Evolutionary conservation across 2,329 filamentous ascomycete species (phyloP).

Genomic region (Sporothrix brunneoviolacea): DNA sequence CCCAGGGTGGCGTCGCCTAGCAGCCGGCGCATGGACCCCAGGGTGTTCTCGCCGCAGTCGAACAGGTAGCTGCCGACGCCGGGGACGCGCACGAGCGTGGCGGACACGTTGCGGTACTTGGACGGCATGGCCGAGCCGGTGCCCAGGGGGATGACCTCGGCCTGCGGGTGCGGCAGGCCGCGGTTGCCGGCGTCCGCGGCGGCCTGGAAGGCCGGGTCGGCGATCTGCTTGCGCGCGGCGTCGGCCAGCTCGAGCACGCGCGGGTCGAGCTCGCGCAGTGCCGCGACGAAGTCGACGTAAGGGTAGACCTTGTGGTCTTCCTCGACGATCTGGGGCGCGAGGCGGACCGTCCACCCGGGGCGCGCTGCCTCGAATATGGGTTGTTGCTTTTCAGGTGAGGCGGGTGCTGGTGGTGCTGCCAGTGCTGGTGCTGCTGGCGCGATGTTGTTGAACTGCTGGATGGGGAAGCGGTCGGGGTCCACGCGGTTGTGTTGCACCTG

Average conservation of each 20-base stretch:
- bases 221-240: slow-evolving; percentile 36
- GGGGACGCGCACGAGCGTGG: slow-evolving; percentile 77
- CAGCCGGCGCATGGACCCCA: slow-evolving; percentile 76
- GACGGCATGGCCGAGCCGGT: slow-evolving; percentile 88
- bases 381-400: too few relatives aligned
- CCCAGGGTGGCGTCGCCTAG: slow-evolving; percentile 59
- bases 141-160: slow-evolving; percentile 79
- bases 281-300: slow-evolving; percentile 41
- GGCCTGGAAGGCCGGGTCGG: slow-evolving; percentile 38
- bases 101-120: slow-evolving; percentile 92
- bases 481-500: slow-evolving; percentile 64
- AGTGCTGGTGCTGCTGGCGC: background rate
- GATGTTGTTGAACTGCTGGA: slow-evolving; percentile 59
- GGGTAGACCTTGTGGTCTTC: slow-evolving; percentile 41
- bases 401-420: too few relatives aligned
- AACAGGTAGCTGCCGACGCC: slow-evolving; percentile 82
- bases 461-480: slow-evolving; percentile 64
- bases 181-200: slow-evolving; percentile 53
- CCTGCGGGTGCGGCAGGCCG: slow-evolving; percentile 38
- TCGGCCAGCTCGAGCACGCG: slow-evolving; percentile 48
- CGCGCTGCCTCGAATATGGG: slow-evolving; percentile 33
- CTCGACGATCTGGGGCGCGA: slow-evolving; percentile 41
- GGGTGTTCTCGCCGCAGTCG: slow-evolving; percentile 86
- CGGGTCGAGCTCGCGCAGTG: slow-evolving; percentile 32
- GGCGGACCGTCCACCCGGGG: slow-evolving; percentile 37